Conservation (phyloP, 805 yeast species). For the Teunomyces barrocoloradensis region DNA sequence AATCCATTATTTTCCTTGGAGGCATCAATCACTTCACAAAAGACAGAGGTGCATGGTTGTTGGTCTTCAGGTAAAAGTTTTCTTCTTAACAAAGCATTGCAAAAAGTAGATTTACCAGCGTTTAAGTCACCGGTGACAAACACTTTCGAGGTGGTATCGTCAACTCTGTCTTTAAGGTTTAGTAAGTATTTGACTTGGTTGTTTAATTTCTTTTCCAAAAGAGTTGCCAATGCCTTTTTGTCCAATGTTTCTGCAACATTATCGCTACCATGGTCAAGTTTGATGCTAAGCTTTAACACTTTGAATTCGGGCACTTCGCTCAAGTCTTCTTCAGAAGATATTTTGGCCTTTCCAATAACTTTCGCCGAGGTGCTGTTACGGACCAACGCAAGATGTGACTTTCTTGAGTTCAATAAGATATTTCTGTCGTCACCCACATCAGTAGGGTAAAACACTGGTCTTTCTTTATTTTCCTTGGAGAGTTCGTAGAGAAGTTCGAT, state of each 20-base stretch:
- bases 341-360: constrained; percentile 16
- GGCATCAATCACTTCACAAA: constrained; percentile 90
- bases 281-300: constrained; percentile 61
- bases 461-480: constrained; percentile 50
- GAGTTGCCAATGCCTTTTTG: constrained; percentile 61
- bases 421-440: constrained; percentile 30
- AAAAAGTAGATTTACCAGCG: constrained; percentile 94
- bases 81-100: constrained; percentile 82
- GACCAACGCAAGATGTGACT: constrained; percentile 53
- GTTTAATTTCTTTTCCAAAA: constrained; percentile 65
- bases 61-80: constrained; percentile 90
- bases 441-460: constrained; percentile 66
- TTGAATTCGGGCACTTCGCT: constrained; percentile 45
- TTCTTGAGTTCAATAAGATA: constrained; percentile 44
- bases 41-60: constrained; percentile 95
- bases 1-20: constrained; percentile 60
- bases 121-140: constrained; percentile 96
- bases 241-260: constrained; percentile 58
- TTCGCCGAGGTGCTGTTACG: constrained; percentile 30
- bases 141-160: constrained; percentile 89
- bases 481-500: constrained; percentile 51
- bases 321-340: constrained; percentile 10
- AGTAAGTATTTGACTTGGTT: constrained; percentile 65
- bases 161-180: constrained; percentile 77
- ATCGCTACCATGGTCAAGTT: constrained; percentile 45